Percentiles rank a stretch among this genome's conserved stretches.
Conservation (phyloP, 1,284 basidiomycete species). For the Coniophora puteana region DNA sequence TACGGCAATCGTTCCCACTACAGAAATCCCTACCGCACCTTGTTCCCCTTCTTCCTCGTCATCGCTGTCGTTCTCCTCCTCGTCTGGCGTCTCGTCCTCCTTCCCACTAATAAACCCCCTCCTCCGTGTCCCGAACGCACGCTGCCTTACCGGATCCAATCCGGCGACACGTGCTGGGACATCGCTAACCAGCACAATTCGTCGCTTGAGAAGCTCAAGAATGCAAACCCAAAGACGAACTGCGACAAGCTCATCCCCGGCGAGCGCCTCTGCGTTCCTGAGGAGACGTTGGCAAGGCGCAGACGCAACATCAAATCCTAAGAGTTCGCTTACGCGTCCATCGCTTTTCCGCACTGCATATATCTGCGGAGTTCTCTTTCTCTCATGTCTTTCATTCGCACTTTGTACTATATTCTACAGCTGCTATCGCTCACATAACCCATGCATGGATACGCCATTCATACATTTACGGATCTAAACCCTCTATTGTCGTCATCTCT, state of each 20-base stretch:
- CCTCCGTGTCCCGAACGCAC: conserved; percentile 47
- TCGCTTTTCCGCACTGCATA: too few species aligned
- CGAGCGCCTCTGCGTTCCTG: conserved; percentile 55
- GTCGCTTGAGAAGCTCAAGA: conserved; percentile 49
- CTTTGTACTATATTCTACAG: too few species aligned
- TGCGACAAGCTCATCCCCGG: conserved; percentile 60
- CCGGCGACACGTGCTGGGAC: conserved; percentile 71
- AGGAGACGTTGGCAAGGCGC: conserved; percentile 31
- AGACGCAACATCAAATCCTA: conserved; percentile 14
- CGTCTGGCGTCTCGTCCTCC: conserved; percentile 57
- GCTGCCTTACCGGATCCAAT: conserved; percentile 45
- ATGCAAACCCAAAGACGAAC: conserved; percentile 50
- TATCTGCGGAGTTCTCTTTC: too few species aligned
- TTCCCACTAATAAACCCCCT: conserved; percentile 34
- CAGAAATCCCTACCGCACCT: conserved; percentile 49
- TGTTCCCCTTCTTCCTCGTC: conserved; percentile 74
- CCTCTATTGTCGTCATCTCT: too few species aligned
- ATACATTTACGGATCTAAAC: too few species aligned
- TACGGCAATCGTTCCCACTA: conserved; percentile 27
- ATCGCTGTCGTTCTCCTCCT: conserved; percentile 63
- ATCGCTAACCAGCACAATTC: conserved; percentile 50
- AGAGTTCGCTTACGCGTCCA: not conserved
- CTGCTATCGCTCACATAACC: too few species aligned
- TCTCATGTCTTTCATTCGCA: too few species aligned
- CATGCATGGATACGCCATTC: too few species aligned